These are phyloP conservation scores for Quercus wislizeni DNA, from an alignment of 306 rosid species.

Conservation along the genomic window DNA sequence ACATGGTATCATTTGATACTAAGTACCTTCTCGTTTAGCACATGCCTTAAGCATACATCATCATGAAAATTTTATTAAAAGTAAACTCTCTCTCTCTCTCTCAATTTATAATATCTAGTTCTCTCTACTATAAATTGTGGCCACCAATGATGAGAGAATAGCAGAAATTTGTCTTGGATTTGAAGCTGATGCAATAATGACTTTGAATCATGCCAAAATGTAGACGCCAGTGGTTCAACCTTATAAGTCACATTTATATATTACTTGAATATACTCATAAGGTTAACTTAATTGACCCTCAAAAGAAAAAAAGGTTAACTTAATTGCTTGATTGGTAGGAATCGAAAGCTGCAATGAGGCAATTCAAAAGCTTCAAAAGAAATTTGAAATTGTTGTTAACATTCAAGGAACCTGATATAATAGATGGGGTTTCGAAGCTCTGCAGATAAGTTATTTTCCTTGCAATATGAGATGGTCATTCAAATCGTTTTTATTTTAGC, in stretches of 20 bases:
- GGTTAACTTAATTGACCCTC: too few species aligned
- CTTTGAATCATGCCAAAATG: conserved; percentile 84
- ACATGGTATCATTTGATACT: too few species aligned
- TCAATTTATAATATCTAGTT: conserved; percentile 2
- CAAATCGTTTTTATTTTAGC: too few species aligned
- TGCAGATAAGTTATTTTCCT: conserved; percentile 51
- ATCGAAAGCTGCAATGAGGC: conserved; percentile 92
- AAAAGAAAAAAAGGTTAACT: neutral
- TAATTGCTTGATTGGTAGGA: conserved; percentile 41
- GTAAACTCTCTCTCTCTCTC: neutral
- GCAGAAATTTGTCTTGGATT: conserved; percentile 79
- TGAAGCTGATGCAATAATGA: conserved; percentile 95
- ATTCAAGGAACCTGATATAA: conserved; percentile 96
- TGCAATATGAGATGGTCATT: neutral
- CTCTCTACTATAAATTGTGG: conserved; percentile 63
- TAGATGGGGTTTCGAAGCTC: conserved; percentile 80
- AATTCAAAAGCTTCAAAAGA: conserved; percentile 64
- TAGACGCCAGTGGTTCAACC: conserved; percentile 29
- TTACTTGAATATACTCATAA: neutral
- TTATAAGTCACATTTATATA: neutral
- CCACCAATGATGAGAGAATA: conserved; percentile 84
- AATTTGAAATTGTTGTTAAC: conserved; percentile 86
- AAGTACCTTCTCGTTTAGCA: neutral
- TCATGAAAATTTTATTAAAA: neutral
- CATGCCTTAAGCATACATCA: neutral